A percentile compares a stretch with the other conserved stretches of the same genome.
Evolutionary conservation across 305 asterid species (phyloP).

Genomic region (Fraxinus dipetala): DNA sequence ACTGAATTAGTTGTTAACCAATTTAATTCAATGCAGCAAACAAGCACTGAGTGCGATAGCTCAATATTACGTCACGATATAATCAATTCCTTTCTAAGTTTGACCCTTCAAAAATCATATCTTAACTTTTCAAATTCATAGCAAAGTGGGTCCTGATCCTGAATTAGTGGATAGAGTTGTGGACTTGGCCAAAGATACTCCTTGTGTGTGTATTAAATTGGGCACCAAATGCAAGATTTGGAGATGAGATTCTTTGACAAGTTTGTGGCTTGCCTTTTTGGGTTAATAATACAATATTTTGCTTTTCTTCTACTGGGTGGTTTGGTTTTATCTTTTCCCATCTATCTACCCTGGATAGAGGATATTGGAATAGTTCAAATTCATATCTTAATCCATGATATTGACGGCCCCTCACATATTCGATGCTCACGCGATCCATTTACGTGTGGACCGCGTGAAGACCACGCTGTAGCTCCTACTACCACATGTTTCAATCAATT

Average conservation of each 20-base stretch:
- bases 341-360: neutral
- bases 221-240: neutral
- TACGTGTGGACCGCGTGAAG: neutral
- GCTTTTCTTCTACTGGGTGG: neutral
- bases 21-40: neutral
- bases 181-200: conserved; percentile 11
- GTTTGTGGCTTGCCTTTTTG: neutral
- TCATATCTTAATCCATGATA: neutral
- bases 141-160: neutral
- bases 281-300: neutral
- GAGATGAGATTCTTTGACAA: neutral
- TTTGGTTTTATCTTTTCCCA: neutral
- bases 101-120: neutral
- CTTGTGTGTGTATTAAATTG: neutral
- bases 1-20: too few relatives aligned
- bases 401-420: neutral
- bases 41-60: neutral
- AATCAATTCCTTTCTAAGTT: neutral
- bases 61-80: neutral
- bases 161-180: neutral
- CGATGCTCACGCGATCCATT: neutral
- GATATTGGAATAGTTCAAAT: neutral
- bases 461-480: neutral
- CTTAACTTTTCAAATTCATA: neutral
- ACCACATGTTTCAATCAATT: neutral